Conservation (phyloP, 768 basidiomycete species). For the Dioszegia hungarica region DNA sequence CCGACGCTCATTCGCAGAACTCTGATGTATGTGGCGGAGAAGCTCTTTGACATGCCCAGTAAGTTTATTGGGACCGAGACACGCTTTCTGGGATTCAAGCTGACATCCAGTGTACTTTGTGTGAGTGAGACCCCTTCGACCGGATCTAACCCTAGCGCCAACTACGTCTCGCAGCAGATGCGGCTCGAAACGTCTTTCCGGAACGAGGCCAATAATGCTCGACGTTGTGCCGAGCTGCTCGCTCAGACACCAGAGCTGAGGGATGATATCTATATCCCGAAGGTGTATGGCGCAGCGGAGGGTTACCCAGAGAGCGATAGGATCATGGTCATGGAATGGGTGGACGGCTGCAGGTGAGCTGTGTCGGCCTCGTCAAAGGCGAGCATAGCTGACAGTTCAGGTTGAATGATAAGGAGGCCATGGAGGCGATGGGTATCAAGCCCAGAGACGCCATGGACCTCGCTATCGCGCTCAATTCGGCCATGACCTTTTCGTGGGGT, state of each 20-base stretch:
- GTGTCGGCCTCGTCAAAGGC: not conserved
- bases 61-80: constrained; percentile 35
- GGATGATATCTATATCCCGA: constrained; percentile 70
- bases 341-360: constrained; percentile 46
- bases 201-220: constrained; percentile 72
- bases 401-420: constrained; percentile 48
- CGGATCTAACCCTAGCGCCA: constrained; percentile 28
- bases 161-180: constrained; percentile 66
- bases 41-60: constrained; percentile 73
- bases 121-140: constrained; percentile 46
- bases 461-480: constrained; percentile 80
- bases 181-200: constrained; percentile 76
- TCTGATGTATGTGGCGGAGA: constrained; percentile 50
- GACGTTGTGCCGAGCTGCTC: constrained; percentile 64
- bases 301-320: constrained; percentile 56
- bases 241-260: constrained; percentile 65
- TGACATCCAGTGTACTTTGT: constrained; percentile 46
- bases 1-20: constrained; percentile 34
- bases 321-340: constrained; percentile 55
- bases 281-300: constrained; percentile 41
- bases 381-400: constrained; percentile 13
- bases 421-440: constrained; percentile 47
- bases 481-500: constrained; percentile 86
- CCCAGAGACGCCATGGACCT: constrained; percentile 64
- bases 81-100: constrained; percentile 58